Evolutionary conservation across 2,329 filamentous ascomycete species (phyloP), one percentile per base, ranked within the genome.

Genomic region (Exophiala mesophila): DNA sequence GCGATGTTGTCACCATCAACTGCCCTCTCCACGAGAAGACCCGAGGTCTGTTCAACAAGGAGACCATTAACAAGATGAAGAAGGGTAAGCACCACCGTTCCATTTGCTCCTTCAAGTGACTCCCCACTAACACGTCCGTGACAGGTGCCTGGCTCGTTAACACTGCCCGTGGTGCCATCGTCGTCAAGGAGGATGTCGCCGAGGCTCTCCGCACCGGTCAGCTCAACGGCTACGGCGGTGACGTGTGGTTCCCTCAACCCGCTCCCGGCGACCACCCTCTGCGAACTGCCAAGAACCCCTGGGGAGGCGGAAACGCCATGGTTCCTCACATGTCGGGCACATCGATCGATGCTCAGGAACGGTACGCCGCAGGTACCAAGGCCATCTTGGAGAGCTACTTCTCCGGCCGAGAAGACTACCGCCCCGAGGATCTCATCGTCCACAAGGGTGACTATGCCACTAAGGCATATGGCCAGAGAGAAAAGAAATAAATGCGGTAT

Each of bases 11-110:
- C 69, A 98, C 92, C 64, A 97, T 98, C 76, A 98, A 98, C 83
- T 96, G 89, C 78, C 92, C 92, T 40, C 80, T 98, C 53, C 92
- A 98, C 76, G 90, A 97, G 79, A 94, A 94, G 80, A 98, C 92
- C 24, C 79, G 82, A 51, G 90, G 90, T 57, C 71, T 98, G 53
- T 97, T 97, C 78, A 95, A 97, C 83, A 96, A 96, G 83, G 88
- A 97, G 36, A 77, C 97, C 60, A 90, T 97, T 65, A 76, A 81
- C 69, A 96, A 97, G 85, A 98, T 97, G 92, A 97, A 97, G 86
- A 84, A 83, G 67, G 89, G 85, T 82, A 66, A 57, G 76, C 55
- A 31, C 9, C 13, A 26, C 3, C 19, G 26, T 39, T 23, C 32
- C 23, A 16, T 35, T 28, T 20, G 15, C 13, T 18, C 29, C 34